Conservation (phyloP, 2,329 filamentous ascomycete species). For the Fusarium euwallaceae region DNA sequence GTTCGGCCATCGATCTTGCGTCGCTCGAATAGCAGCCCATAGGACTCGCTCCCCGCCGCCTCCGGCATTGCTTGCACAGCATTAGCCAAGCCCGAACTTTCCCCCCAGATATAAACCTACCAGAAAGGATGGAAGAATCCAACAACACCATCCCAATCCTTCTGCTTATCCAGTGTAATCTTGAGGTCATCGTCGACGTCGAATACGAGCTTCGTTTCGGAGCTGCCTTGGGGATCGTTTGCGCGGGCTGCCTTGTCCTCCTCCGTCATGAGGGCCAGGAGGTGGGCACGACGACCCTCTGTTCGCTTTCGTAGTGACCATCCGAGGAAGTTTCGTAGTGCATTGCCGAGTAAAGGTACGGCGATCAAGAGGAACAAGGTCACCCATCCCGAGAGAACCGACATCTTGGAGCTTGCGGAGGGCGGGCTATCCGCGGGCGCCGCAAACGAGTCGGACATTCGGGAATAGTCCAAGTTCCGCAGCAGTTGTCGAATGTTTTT, state of each 20-base stretch:
- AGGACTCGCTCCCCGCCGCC: constrained; percentile 96
- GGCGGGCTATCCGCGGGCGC: background rate
- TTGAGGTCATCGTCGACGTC: constrained; percentile 54
- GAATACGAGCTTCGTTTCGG: constrained; percentile 73
- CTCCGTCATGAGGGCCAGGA: constrained; percentile 65
- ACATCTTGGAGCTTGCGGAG: constrained; percentile 11
- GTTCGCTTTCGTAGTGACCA: constrained; percentile 74
- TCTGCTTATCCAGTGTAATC: constrained; percentile 52
- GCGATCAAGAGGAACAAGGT: constrained; percentile 40
- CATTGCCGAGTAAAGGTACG: constrained; percentile 41
- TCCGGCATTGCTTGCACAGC: constrained; percentile 81
- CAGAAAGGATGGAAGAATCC: constrained; percentile 99
- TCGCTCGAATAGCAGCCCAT: constrained; percentile 94
- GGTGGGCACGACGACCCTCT: constrained; percentile 69
- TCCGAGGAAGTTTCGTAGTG: constrained; percentile 64
- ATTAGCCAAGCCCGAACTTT: constrained; percentile 23
- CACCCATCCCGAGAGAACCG: constrained; percentile 25
- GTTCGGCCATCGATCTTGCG: constrained; percentile 88
- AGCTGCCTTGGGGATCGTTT: constrained; percentile 50
- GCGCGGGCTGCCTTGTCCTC: constrained; percentile 58
- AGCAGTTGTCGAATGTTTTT: background rate
- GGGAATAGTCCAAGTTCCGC: background rate
- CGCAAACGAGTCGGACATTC: background rate
- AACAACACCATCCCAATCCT: constrained; percentile 85
- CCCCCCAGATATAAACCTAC: constrained; percentile 61